A percentile compares a stretch with the other conserved stretches of the same genome.
Evolutionary conservation across 352 stramenopile genomes (phyloP).

Genomic region (Globisporangium lucens): DNA sequence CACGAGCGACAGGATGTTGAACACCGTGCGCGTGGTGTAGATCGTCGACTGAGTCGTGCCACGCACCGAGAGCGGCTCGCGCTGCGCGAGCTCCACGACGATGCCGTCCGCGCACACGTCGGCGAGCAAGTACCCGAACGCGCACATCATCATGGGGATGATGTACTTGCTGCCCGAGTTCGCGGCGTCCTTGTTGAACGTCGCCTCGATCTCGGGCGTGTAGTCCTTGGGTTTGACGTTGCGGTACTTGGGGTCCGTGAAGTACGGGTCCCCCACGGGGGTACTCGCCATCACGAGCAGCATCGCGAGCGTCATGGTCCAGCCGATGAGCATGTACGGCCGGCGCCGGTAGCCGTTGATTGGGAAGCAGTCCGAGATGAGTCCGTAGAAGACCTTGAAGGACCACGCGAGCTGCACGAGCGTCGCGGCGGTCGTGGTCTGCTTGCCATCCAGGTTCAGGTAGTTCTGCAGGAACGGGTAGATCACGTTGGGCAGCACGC

Average conservation of each 20-base stretch:
- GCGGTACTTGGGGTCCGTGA: slow-evolving; percentile 25
- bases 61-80: slow-evolving; percentile 31
- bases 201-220: slow-evolving; percentile 24
- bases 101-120: slow-evolving; percentile 52
- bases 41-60: slow-evolving; percentile 21
- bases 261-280: slow-evolving; percentile 44
- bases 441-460: slow-evolving; percentile 32
- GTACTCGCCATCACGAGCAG: slow-evolving; percentile 41
- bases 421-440: slow-evolving; percentile 34
- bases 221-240: slow-evolving; percentile 27
- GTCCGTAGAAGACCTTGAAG: slow-evolving; percentile 60
- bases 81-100: slow-evolving; percentile 31
- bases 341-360: slow-evolving; percentile 48
- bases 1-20: slow-evolving; percentile 19
- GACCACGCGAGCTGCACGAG: slow-evolving; percentile 44
- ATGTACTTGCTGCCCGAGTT: slow-evolving; percentile 28
- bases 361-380: slow-evolving; percentile 54
- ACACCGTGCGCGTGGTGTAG: slow-evolving; percentile 22
- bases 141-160: slow-evolving; percentile 44
- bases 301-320: slow-evolving; percentile 36
- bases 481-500: slow-evolving; percentile 17
- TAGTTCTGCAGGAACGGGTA: slow-evolving; percentile 37
- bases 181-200: slow-evolving; percentile 28
- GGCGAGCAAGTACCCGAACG: slow-evolving; percentile 52
- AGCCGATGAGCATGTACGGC: slow-evolving; percentile 55